phyloP scores from a whole-genome alignment of 257 asterid species.

The Jaltomata sinuosa region DNA sequence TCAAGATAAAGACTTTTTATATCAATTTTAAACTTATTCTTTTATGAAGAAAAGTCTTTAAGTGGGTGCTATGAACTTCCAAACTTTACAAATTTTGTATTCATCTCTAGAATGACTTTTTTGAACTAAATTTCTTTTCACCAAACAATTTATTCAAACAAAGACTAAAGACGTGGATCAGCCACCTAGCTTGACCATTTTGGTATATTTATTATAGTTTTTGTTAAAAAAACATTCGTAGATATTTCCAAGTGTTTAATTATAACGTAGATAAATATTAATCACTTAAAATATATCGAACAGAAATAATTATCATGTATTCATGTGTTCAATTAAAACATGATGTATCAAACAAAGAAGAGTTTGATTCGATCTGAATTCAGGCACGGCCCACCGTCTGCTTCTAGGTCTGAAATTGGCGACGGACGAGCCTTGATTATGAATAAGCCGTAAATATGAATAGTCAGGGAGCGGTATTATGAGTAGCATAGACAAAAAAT shows the following conservation, averaged over 20 bases:
- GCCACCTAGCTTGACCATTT: background rate
- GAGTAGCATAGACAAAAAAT: too few relatives aligned
- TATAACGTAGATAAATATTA: background rate
- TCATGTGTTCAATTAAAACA: background rate
- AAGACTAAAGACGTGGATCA: background rate
- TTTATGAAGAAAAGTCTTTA: background rate
- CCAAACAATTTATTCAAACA: background rate
- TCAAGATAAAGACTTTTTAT: background rate
- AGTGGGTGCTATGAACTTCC: background rate
- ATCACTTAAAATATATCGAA: background rate
- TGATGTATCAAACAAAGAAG: too few relatives aligned
- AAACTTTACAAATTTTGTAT: background rate
- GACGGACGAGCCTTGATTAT: too few relatives aligned
- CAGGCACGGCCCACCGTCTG: too few relatives aligned
- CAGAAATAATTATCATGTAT: background rate
- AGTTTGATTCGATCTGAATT: too few relatives aligned
- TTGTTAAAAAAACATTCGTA: too few relatives aligned
- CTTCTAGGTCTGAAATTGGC: too few relatives aligned
- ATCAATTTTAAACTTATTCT: background rate
- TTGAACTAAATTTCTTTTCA: background rate
- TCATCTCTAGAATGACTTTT: background rate
- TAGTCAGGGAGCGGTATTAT: too few relatives aligned
- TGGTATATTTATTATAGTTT: background rate
- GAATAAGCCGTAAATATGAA: too few relatives aligned
- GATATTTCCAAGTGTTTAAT: too few relatives aligned